These are phyloP conservation scores for Solanum hybrid DNA, from an alignment of 305 asterid genomes.

Conservation along the genomic window DNA sequence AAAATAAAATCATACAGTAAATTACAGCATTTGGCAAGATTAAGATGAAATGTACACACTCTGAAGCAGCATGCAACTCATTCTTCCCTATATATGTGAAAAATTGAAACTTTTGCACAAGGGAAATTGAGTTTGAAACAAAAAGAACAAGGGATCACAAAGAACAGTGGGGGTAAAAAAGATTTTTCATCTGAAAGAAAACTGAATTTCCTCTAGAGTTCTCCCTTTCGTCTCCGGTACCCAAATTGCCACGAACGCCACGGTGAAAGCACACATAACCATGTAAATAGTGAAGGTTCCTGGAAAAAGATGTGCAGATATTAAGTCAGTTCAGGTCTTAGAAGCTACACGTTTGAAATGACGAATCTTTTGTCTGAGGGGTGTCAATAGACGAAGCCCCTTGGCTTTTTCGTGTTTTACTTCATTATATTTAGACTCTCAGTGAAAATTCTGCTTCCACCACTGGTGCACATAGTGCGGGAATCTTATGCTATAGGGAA, in stretches of 20 bases:
- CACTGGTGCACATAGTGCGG: not conserved
- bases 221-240: constrained; percentile 93
- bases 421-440: not conserved
- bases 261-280: constrained; percentile 29
- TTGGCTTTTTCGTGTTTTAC: not conserved
- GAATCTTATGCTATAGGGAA: not conserved
- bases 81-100: not conserved
- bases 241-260: constrained; percentile 48
- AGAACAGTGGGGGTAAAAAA: not conserved
- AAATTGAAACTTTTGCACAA: not conserved
- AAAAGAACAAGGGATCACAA: not conserved
- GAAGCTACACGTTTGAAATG: not conserved
- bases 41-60: not conserved
- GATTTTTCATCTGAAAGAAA: constrained; percentile 49
- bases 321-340: not conserved
- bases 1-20: not conserved
- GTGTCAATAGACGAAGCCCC: not conserved
- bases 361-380: not conserved
- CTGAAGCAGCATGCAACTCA: not conserved
- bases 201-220: constrained; percentile 73
- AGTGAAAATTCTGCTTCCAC: not conserved
- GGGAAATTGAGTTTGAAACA: not conserved
- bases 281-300: constrained; percentile 68
- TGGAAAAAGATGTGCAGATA: constrained; percentile 15
- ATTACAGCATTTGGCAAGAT: not conserved